Conservation (phyloP, 148 eudicot genomes). For the Polygonum maritimum region DNA sequence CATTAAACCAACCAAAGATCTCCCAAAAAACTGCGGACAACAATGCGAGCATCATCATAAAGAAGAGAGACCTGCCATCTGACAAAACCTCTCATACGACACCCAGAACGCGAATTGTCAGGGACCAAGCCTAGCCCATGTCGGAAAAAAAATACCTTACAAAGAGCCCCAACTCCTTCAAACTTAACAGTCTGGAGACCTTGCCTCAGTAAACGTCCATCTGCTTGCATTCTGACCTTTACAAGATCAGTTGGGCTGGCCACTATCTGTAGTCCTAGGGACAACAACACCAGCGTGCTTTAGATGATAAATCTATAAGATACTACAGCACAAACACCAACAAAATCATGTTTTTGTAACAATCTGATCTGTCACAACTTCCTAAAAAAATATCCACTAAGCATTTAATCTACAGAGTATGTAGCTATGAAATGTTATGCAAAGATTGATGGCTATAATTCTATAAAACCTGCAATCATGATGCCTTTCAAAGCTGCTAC, state of each 20-base stretch:
- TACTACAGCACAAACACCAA: background rate
- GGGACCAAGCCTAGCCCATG: conserved; percentile 98
- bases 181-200: conserved; percentile 57
- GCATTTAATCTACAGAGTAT: background rate
- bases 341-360: background rate
- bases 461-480: background rate
- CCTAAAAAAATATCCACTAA: background rate
- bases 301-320: background rate
- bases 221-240: conserved; percentile 93
- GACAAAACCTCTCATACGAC: conserved; percentile 69
- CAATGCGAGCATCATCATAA: conserved; percentile 34
- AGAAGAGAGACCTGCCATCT: conserved; percentile 64
- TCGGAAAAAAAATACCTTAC: conserved; percentile 90
- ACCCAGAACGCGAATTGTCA: conserved; percentile 98
- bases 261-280: conserved; percentile 46
- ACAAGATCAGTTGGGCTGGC: conserved; percentile 95
- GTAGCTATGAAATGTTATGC: background rate
- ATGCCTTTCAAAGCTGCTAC: background rate
- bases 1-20: too few relatives aligned
- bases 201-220: conserved; percentile 48
- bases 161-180: conserved; percentile 64
- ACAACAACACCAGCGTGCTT: conserved; percentile 4
- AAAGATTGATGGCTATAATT: background rate
- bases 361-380: background rate
- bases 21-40: too few relatives aligned